Conservation (phyloP, 805 yeast species). For the Ascoidea asiatica region DNA sequence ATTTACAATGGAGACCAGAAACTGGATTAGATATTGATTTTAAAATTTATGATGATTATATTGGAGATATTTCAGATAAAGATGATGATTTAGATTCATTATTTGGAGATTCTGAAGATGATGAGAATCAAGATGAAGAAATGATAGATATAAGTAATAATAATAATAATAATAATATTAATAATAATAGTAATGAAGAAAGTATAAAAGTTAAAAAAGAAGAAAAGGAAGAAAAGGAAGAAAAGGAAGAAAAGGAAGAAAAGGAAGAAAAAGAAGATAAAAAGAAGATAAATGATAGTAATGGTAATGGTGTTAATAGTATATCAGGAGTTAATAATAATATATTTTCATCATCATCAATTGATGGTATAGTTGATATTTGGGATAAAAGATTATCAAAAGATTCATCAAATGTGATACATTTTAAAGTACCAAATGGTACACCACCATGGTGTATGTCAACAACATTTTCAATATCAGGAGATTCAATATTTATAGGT, state of each 20-base stretch:
- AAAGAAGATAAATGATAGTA: background rate
- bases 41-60: conserved; percentile 14
- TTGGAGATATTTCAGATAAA: conserved; percentile 17
- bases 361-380: conserved; percentile 67
- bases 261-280: conserved; percentile 12
- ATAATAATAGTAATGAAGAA: too few species aligned
- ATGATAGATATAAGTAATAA: too few species aligned
- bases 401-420: conserved; percentile 25
- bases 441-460: conserved; percentile 93
- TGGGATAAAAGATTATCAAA: conserved; percentile 62
- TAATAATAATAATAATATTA: too few species aligned
- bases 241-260: conserved; percentile 1
- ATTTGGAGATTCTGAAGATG: conserved; percentile 45
- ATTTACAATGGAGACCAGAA: conserved; percentile 55
- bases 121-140: too few species aligned
- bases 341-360: conserved; percentile 64
- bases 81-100: conserved; percentile 40
- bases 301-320: background rate
- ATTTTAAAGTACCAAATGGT: conserved; percentile 39
- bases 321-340: conserved; percentile 9
- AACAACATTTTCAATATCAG: conserved; percentile 79
- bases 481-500: conserved; percentile 70
- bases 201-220: conserved; percentile 7
- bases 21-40: conserved; percentile 30
- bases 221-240: conserved; percentile 3